Evolutionary conservation across 495 filamentous ascomycete genomes (phyloP), one percentile per base, ranked within the genome.

Genomic region (Hyaloscypha finlandica): DNA sequence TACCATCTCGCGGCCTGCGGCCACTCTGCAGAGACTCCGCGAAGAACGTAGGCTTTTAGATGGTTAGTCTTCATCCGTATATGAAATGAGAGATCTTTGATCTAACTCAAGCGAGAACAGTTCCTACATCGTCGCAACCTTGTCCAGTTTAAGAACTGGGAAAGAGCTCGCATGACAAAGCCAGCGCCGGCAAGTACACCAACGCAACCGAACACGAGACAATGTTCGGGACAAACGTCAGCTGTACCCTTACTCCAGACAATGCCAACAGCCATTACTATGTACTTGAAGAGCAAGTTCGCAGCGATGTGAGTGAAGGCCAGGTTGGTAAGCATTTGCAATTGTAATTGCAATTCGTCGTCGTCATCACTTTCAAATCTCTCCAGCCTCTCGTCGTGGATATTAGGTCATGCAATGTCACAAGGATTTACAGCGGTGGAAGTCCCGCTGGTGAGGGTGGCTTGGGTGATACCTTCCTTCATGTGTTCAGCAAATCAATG

Each of bases 181-280:
- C 33, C 33, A 81, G 77, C 12, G 77, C 74, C 5, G 72, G 81
- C 19, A 55, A 69, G 25, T 76, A 76, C 37, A 83, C 80, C 66
- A 76, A 77, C 61, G 77, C 78, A 25, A 84, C 81, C 4, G 77
- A 80, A 54, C 70, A 80, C 4, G 70, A 70, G 6, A 73, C 81
- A n/a, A 74, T 89, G 52, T 89, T 88, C 70, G 74, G 79, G 11
- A 81, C 80, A 30, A 83, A 83, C 63, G 77, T 79, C 5, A 83
- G 78, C 63, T 77, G 77, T 37, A 76, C 79, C 58, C 68, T 81
- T 35, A 76, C 82, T 6, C 84, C 83, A 4, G 82, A 84, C 33
- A 70, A 84, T 59, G 85, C 81, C 6, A 81, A 80, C 59, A 83
- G 84, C 0, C 84, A 84, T 0, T 86, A 85, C 77, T 85, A 84